Evolutionary conservation across 1,284 basidiomycete genomes (phyloP), one percentile per base, ranked within the genome.

Genomic region (Trametes sp.): DNA sequence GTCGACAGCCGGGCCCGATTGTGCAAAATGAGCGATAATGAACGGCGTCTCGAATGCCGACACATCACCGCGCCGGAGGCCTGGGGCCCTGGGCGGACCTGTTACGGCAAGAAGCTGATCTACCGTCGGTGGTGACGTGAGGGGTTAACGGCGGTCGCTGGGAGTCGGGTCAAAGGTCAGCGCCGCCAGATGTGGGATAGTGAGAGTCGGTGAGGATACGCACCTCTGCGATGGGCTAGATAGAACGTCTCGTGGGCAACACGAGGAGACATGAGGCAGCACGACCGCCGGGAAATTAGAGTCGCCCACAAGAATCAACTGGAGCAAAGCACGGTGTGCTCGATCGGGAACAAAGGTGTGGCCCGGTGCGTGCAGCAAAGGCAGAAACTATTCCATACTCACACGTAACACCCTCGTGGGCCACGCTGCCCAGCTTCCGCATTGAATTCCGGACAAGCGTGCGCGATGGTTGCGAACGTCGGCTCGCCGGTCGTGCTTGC

Each of bases 301-400:
- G 52, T 54, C 53, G 59, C 59, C 59, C 59, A 60, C 59, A 60
- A 54, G 28, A 31, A 60, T 54, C 59, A 60, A 60, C 59, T 60
- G 52, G 28, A 41, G 59, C 59, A 60, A 60, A 60, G 59, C 35
- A 23, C 45, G 41, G n/a, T 24, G 26, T 53, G 44, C 51, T 59
- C 42, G 23, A 31, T 35, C 28, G 35, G 50, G 57, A 52, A 59
- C 50, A 59, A 59, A 53, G 38, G 57, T 31, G 14, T 41, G 16
- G 7, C 38, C 38, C 2, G 7, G 38, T 41, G 19, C 41, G 41
- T 52, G 42, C 41, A 23, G 41, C 33, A 38, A 29, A 38, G 35
- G 38, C 26, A 52, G 33, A 35, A 52, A 16, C 33, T n/a, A n/a
- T 19, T 13, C 49, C 10, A 24, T 21, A 33, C 29, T 38, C 41